phyloP scores from a whole-genome alignment of 768 basidiomycete genomes.

The Mycena pura region DNA sequence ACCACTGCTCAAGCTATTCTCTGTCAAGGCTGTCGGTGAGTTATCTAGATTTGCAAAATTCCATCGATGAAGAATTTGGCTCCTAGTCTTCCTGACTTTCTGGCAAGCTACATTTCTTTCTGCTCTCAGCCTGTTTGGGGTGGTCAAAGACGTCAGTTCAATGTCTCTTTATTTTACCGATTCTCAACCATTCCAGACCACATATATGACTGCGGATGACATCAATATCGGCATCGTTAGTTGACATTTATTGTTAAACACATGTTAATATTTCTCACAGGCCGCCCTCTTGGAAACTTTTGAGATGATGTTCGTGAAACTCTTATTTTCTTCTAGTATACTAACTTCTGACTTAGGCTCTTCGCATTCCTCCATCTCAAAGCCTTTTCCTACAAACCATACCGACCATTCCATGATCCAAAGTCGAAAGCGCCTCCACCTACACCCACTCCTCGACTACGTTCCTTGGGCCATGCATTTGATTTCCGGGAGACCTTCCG shows the following conservation, averaged over 20 bases:
- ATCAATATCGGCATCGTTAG: conserved; percentile 70
- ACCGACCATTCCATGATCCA: conserved; percentile 44
- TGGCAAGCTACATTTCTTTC: conserved; percentile 75
- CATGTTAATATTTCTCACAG: background rate
- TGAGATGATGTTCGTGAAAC: conserved; percentile 70
- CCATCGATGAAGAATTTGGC: background rate
- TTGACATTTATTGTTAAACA: background rate
- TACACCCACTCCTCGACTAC: conserved; percentile 57
- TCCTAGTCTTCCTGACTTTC: conserved; percentile 72
- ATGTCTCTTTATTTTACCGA: background rate
- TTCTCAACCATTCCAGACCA: conserved; percentile 46
- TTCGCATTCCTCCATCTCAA: conserved; percentile 75
- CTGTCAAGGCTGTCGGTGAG: conserved; percentile 76
- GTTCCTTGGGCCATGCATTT: conserved; percentile 67
- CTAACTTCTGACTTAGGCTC: conserved; percentile 43
- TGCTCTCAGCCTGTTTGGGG: conserved; percentile 58
- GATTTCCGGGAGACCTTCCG: conserved; percentile 73
- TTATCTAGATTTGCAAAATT: background rate
- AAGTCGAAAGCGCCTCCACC: conserved; percentile 39
- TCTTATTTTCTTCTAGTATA: conserved; percentile 1
- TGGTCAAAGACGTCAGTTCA: conserved; percentile 63
- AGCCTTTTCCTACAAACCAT: conserved; percentile 75
- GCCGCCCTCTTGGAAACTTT: conserved; percentile 70
- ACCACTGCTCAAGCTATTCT: conserved; percentile 72
- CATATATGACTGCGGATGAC: conserved; percentile 75